phyloP scores from a whole-genome alignment of 2,329 filamentous ascomycete species.

The Alternaria viburni region DNA sequence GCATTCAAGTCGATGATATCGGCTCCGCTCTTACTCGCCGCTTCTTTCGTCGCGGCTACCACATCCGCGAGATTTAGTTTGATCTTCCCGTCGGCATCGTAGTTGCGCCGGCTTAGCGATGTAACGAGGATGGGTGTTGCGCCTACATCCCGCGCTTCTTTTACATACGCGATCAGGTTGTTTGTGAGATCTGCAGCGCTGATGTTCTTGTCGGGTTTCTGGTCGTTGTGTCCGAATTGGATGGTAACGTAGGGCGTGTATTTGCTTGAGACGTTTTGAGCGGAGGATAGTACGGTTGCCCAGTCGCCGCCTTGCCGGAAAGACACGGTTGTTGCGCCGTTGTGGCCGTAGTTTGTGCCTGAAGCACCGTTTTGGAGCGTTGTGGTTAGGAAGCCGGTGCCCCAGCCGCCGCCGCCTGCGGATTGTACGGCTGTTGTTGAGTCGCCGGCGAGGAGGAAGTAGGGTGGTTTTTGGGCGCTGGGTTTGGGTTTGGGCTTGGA shows the following conservation, averaged over 20 bases:
- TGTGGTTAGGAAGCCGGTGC: constrained; percentile 60
- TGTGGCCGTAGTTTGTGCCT: constrained; percentile 63
- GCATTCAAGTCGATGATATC: constrained; percentile 60
- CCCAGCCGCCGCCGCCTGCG: constrained; percentile 55
- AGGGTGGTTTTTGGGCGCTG: constrained; percentile 17
- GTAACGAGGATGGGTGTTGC: constrained; percentile 58
- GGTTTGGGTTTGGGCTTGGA: neutral
- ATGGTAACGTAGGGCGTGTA: constrained; percentile 61
- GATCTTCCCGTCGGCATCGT: constrained; percentile 47
- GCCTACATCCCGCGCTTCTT: constrained; percentile 37
- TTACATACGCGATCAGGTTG: constrained; percentile 56
- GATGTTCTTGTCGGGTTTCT: constrained; percentile 53
- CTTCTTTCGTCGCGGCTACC: constrained; percentile 54
- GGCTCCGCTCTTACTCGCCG: constrained; percentile 50
- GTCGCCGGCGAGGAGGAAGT: constrained; percentile 47
- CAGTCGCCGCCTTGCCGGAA: constrained; percentile 61
- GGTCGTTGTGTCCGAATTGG: constrained; percentile 68
- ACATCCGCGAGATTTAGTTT: constrained; percentile 55
- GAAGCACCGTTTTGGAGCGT: constrained; percentile 54
- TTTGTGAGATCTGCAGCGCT: constrained; percentile 55
- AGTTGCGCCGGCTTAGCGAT: constrained; percentile 59
- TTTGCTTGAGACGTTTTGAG: constrained; percentile 42
- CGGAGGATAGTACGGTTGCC: constrained; percentile 55
- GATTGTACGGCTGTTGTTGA: constrained; percentile 44
- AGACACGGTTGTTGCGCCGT: constrained; percentile 60